These are phyloP conservation scores for Volvariella surrecta DNA, from an alignment of 1,284 basidiomycete genomes.

Conservation along the genomic window DNA sequence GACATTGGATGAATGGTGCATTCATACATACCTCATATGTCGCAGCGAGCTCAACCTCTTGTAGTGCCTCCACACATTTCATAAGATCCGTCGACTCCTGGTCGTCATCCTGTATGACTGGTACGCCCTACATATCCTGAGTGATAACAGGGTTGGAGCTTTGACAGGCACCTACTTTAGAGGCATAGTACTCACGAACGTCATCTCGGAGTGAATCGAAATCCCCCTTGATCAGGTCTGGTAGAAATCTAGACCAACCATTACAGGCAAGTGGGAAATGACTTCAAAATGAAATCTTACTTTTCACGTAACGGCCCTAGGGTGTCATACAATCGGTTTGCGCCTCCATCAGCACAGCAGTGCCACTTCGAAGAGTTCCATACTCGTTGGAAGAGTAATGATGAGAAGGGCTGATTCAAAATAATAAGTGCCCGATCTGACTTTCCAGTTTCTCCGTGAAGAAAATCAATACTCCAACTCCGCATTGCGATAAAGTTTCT, in stretches of 20 bases:
- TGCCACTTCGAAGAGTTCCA: slow-evolving; percentile 63
- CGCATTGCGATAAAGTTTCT: slow-evolving; percentile 9
- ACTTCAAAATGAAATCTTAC: background rate
- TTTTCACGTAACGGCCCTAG: slow-evolving; percentile 17
- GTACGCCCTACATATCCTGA: slow-evolving; percentile 46
- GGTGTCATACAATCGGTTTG: slow-evolving; percentile 77
- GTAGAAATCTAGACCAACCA: slow-evolving; percentile 27
- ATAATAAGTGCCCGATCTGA: slow-evolving; percentile 61
- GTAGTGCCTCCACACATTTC: slow-evolving; percentile 75
- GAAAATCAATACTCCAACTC: slow-evolving; percentile 25
- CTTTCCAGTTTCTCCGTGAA: slow-evolving; percentile 10
- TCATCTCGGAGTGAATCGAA: slow-evolving; percentile 81
- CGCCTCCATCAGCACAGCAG: slow-evolving; percentile 91
- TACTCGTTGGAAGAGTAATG: slow-evolving; percentile 50
- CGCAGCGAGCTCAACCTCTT: slow-evolving; percentile 36
- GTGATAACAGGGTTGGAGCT: background rate
- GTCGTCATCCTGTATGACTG: slow-evolving; percentile 58
- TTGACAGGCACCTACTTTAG: slow-evolving; percentile 30
- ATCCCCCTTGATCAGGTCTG: slow-evolving; percentile 90
- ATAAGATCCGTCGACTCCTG: slow-evolving; percentile 91
- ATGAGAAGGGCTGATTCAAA: slow-evolving; percentile 81
- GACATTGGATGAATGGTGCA: too few relatives aligned
- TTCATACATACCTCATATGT: slow-evolving; percentile 28
- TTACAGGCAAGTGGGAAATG: background rate
- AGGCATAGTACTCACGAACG: slow-evolving; percentile 62